Evolutionary conservation across 1,284 basidiomycete species (phyloP), one percentile per base, ranked within the genome.

Genomic region (Lentinula novae-zelandiae): DNA sequence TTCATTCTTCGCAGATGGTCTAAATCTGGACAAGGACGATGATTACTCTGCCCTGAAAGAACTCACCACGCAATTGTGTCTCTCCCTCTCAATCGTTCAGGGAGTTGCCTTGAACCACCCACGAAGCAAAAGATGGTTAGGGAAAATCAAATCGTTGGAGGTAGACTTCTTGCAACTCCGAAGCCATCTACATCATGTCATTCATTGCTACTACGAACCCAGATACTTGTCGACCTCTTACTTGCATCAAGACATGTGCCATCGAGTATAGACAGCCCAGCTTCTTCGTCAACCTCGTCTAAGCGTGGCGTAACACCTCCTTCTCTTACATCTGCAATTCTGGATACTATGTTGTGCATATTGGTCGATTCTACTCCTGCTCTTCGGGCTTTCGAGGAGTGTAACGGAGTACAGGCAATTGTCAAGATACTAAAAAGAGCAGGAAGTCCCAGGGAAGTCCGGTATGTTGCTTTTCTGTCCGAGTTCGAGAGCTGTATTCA

Each of bases 361-460:
- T 79, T 96, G 5, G 94, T 95, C 9, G 94, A 96, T 71, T 85
- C 89, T 0, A 82, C 91, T 0, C 67, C 73, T 5, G 85, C 92
- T 3, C 73, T 94, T 5, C 83, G 94, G 17, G 77, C 76, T 0
- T 95, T 96, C 64, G 94, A 96, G 73, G 80, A 82, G 20, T 77
- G 81, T 27, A 83, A 81, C 52, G 94, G 94, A 0, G 80, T 94
- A 1, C 91, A 93, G 67, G 82, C 83, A 0, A 82, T 96, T 8
- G 92, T 94, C 12, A 89, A 87, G 66, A 85, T 94, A 20, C 78
- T 96, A 38, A 95, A 95, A 69, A 82, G 92, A 42, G 85, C 89
- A 1, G 86, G 85, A 4, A 92, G 92, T 5, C 86, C 89, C 15
- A 85, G 91, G 60, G 90, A 92, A 76, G 90, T 95, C 60, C 79